Evolutionary conservation across 2,329 filamentous ascomycete species (phyloP), one percentile per base, ranked within the genome.

Genomic region (Colletotrichum sp.): DNA sequence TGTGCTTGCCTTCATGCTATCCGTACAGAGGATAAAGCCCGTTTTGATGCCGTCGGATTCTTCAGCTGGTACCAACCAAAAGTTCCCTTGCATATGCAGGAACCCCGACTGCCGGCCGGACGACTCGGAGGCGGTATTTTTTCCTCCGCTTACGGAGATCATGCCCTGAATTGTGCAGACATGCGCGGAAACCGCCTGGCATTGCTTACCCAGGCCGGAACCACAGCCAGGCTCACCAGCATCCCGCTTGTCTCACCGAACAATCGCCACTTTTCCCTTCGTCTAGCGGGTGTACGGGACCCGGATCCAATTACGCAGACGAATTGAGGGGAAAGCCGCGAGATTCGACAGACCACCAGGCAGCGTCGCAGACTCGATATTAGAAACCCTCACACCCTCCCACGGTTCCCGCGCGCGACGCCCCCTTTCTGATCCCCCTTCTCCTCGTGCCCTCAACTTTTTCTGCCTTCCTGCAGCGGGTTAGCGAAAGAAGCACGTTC

Each of bases 351-450:
- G 16, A n/a, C 72, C 49, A 62, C 69, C 32, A 52, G 62, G 36
- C 72, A 72, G 62, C 52, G 32, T 62, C 60, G 69, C 39, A 59
- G 66, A 72, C 55, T 52, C 10, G 44, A 75, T 75, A 75, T 32
- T 52, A 67, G 69, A 60, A 55, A 52, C 34, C 32, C 12, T 57
- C n/a, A 32, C 30, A 57, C 44, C 65, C 65, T 57, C 39, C n/a
- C n/a, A 55, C 49, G 49, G 65, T 64, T 68, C 32, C 65, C 44
- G 44, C 62, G 62, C 34, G 63, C 7, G 32, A 64, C n/a, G n/a
- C 64, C 64, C 65, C 65, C 28, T 68, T 68, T 63, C 30, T 55
- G 28, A 28, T 59, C 44, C 44, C 44, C 44, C 44, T 64, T 34
- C 62, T 39, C 62, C 32, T 44, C 26, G 57, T 70, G 39, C 55